Evolutionary conservation across 164 flowering plant species (phyloP), one percentile per base, ranked within the genome.

Genomic region (Litsea cubeba): DNA sequence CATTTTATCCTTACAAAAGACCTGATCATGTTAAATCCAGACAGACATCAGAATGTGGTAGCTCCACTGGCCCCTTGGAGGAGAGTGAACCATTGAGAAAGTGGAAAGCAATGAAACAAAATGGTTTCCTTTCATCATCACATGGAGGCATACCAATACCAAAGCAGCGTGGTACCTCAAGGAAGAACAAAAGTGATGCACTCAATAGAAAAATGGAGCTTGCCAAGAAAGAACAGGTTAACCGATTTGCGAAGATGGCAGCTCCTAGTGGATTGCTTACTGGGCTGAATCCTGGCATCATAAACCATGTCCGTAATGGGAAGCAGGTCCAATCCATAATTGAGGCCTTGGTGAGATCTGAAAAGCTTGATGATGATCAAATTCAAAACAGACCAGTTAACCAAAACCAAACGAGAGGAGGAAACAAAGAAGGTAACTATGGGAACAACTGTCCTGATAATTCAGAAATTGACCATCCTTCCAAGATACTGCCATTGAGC

Each of bases 271-370:
- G 98, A 50, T 79, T 94, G 81, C 92, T 92, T 54, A 87, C 88
- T 68, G 94, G 83, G 46, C 74, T 94, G 79, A 96, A 94, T 74
- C 98, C 97, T 10, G 98, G 98, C 71, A 96, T 96, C 62, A 94
- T 96, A 78, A 92, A 89, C 78, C 95, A 92, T 84, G 98, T 94
- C 26, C 85, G 99, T 74, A 96, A 94, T 71, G 89, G 91, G 64
- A 96, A 90, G 71, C 97, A 96, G 79, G 99, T 94, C 64, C 98
- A 87, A 75, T 94, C 99, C 71, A 96, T 96, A 65, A 91, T 96
- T 62, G 88, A 94, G 81, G 87, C 94, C 35, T 71, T 96, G 8
- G 93, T 90, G 62, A 92, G 79, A 78, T 88, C 97, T n/a, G 95
- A 88, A 77, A 82, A 78, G 68, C 63, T 14, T 51, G 85, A 83